Percentiles rank a stretch among this genome's conserved stretches.
These are phyloP conservation scores for Ajuga reptans DNA, from an alignment of 305 asterid species.

Conservation along the genomic window DNA sequence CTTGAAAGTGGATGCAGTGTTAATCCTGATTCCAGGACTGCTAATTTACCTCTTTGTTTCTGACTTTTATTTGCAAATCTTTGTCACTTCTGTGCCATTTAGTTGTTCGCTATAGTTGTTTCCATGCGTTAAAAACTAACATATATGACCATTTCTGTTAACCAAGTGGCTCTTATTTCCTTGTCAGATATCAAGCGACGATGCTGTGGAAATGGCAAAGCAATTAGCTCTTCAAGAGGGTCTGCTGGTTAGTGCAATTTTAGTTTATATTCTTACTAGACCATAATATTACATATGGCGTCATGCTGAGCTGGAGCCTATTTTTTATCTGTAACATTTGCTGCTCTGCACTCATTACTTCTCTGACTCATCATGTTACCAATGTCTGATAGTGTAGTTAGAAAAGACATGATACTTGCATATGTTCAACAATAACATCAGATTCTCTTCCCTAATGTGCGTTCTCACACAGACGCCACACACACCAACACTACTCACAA, in stretches of 20 bases:
- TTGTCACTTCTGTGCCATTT: neutral
- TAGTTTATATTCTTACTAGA: neutral
- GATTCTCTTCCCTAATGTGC: neutral
- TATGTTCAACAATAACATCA: neutral
- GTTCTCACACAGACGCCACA: neutral
- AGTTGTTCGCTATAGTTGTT: neutral
- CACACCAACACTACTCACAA: neutral
- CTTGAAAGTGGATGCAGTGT: slow-evolving; percentile 1
- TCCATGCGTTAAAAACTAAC: neutral
- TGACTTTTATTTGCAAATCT: neutral
- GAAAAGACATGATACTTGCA: no score
- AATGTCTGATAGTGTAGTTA: no score
- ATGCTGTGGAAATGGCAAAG: slow-evolving; percentile 83
- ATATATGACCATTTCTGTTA: neutral
- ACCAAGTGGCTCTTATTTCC: slow-evolving; percentile 11
- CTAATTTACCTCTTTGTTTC: neutral
- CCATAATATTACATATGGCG: neutral
- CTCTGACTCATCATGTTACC: no score
- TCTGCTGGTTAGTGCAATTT: slow-evolving; percentile 60
- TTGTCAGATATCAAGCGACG: slow-evolving; percentile 75
- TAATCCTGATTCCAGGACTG: neutral
- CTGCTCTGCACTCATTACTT: neutral
- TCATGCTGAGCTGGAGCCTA: neutral
- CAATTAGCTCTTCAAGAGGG: slow-evolving; percentile 96
- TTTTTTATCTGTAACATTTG: neutral